Conservation (phyloP, 139 green algal species). For the Tetradesmus lagerheimii region DNA sequence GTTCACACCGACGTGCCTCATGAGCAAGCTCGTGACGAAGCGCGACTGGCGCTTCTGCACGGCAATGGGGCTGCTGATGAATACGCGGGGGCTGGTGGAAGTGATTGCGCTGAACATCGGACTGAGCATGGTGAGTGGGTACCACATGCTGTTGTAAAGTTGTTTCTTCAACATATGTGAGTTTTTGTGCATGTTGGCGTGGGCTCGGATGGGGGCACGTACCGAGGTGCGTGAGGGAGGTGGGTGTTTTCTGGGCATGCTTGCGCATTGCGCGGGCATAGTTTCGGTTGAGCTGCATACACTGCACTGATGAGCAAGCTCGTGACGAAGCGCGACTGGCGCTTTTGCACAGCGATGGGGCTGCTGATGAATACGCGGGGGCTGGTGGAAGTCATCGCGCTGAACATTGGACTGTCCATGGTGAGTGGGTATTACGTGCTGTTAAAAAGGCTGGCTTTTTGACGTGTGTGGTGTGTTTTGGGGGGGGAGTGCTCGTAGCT, state of each 20-base stretch:
- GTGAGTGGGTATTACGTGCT: not conserved
- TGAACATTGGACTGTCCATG: conserved; percentile 43
- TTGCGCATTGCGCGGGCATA: no score
- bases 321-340: conserved; percentile 33
- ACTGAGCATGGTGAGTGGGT: conserved; percentile 28
- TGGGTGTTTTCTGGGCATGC: no score
- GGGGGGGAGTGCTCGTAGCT: no score
- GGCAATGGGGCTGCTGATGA: conserved; percentile 50
- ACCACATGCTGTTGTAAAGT: no score
- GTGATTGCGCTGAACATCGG: conserved; percentile 52
- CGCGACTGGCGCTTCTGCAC: conserved; percentile 44
- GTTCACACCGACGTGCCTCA: conserved; percentile 42
- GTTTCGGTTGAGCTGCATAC: no score
- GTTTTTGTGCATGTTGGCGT: no score
- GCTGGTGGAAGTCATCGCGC: conserved; percentile 47
- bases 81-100: conserved; percentile 51
- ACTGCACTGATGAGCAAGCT: conserved; percentile 38
- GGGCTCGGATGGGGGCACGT: no score
- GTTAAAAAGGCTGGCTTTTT: no score
- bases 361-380: conserved; percentile 52
- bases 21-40: conserved; percentile 33
- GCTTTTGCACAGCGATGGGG: conserved; percentile 39
- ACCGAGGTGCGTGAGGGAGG: no score
- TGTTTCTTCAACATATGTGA: no score
- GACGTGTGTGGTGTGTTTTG: no score